A percentile compares a stretch with the other conserved stretches of the same genome.
Conservation (phyloP, 345 rosid genomes). For the Pistacia atlantica region DNA sequence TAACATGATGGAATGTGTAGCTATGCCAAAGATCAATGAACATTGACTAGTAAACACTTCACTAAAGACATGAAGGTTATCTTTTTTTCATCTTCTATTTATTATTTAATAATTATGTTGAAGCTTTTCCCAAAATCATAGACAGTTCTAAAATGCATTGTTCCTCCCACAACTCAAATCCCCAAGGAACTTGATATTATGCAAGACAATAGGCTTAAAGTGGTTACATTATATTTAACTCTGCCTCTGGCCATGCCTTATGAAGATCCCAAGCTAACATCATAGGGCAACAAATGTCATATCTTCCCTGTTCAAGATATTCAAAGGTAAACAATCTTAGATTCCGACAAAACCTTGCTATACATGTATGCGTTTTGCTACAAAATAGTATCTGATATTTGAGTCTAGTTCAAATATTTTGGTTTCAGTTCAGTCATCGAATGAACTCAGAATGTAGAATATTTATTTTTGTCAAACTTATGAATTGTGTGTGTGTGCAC, state of each 20-base stretch:
- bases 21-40: not conserved
- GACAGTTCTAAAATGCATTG: not conserved
- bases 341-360: not conserved
- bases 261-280: constrained; percentile 99
- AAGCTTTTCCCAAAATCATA: not conserved
- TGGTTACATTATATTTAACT: constrained; percentile 56
- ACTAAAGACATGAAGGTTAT: not conserved
- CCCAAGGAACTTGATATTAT: constrained; percentile 8
- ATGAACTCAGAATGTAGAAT: not conserved
- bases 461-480: too few species aligned
- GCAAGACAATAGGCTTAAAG: not conserved
- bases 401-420: not conserved
- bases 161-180: not conserved
- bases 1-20: not conserved
- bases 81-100: constrained; percentile 2
- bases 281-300: constrained; percentile 95
- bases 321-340: not conserved
- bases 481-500: too few species aligned
- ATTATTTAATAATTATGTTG: not conserved
- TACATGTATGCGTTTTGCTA: not conserved
- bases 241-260: constrained; percentile 95
- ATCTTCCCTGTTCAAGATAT: constrained; percentile 78
- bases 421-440: not conserved
- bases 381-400: not conserved
- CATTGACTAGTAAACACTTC: not conserved